phyloP scores from a whole-genome alignment of 129 eudicot genomes.

The Escallonia rubra region DNA sequence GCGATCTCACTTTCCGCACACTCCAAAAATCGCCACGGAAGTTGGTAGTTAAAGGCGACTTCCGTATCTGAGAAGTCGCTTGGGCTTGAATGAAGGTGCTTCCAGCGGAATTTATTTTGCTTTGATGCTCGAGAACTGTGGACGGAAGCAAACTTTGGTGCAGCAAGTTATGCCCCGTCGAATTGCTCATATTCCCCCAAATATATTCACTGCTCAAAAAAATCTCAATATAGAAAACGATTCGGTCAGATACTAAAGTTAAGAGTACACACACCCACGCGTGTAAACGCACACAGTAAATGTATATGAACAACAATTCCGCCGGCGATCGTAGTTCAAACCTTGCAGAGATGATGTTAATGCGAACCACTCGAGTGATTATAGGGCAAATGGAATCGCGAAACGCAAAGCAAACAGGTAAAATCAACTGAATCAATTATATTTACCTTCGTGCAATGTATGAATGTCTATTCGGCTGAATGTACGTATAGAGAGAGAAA shows the following conservation, averaged over 20 bases:
- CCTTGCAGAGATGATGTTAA: no score
- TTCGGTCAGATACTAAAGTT: no score
- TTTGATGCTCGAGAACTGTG: slow-evolving; percentile 52
- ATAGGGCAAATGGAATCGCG: no score
- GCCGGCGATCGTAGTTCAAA: no score
- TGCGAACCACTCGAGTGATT: no score
- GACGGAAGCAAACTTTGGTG: slow-evolving; percentile 40
- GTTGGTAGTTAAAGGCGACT: slow-evolving; percentile 34
- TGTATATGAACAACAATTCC: no score
- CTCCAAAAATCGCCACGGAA: slow-evolving; percentile 44
- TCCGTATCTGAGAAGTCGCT: slow-evolving; percentile 46
- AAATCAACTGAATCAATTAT: no score
- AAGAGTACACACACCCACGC: no score
- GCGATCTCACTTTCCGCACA: slow-evolving; percentile 22
- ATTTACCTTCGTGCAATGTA: no score
- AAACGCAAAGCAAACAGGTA: no score
- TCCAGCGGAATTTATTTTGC: slow-evolving; percentile 43
- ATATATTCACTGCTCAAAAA: slow-evolving; percentile 13
- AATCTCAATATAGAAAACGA: background rate
- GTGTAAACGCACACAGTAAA: no score
- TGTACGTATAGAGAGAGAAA: background rate
- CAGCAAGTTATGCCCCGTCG: slow-evolving; percentile 56
- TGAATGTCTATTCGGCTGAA: no score
- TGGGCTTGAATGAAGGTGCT: slow-evolving; percentile 43
- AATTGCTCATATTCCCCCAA: slow-evolving; percentile 55